phyloP scores from a whole-genome alignment of 2,329 filamentous ascomycete species.

The Ophiostoma fasciatum region DNA sequence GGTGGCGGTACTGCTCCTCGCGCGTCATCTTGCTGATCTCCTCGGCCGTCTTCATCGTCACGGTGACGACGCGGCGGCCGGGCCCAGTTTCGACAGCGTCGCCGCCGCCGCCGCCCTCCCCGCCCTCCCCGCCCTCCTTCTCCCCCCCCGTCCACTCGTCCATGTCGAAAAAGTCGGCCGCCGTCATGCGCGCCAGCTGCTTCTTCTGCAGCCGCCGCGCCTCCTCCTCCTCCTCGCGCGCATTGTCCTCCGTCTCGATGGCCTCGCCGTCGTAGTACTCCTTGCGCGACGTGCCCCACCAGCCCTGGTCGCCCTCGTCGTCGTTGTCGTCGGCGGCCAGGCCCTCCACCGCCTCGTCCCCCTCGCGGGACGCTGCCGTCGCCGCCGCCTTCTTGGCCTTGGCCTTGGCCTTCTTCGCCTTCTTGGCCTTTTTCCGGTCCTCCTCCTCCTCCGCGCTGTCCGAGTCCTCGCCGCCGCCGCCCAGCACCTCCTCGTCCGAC shows the following conservation, averaged over 20 bases:
- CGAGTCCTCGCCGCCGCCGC: constrained; percentile 15
- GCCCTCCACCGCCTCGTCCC: constrained; percentile 22
- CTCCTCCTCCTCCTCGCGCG: constrained; percentile 83
- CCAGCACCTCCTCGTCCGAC: constrained; percentile 45
- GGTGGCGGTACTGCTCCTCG: constrained; percentile 59
- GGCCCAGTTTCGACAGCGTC: neutral
- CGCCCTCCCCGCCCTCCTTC: constrained; percentile 19
- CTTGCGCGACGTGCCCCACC: constrained; percentile 76
- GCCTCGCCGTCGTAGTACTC: constrained; percentile 89
- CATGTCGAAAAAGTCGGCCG: constrained; percentile 90
- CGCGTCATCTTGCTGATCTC: constrained; percentile 65
- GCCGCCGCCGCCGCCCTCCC: constrained; percentile 1
- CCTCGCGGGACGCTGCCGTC: constrained; percentile 18
- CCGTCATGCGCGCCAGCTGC: constrained; percentile 75
- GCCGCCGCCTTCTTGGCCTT: constrained; percentile 1
- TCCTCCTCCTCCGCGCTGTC: constrained; percentile 11
- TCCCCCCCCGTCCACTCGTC: constrained; percentile 58
- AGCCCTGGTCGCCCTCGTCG: constrained; percentile 49
- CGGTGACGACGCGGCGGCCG: constrained; percentile 50
- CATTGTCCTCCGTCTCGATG: constrained; percentile 49
- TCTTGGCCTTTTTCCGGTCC: constrained; percentile 5
- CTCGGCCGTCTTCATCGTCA: constrained; percentile 71
- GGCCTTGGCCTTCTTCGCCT: constrained; percentile 19
- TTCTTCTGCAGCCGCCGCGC: constrained; percentile 81
- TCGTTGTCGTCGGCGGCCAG: constrained; percentile 30